Evolutionary conservation across 164 flowering plant genomes (phyloP), one percentile per base, ranked within the genome.

Genomic region (Magnolia changhungtana): DNA sequence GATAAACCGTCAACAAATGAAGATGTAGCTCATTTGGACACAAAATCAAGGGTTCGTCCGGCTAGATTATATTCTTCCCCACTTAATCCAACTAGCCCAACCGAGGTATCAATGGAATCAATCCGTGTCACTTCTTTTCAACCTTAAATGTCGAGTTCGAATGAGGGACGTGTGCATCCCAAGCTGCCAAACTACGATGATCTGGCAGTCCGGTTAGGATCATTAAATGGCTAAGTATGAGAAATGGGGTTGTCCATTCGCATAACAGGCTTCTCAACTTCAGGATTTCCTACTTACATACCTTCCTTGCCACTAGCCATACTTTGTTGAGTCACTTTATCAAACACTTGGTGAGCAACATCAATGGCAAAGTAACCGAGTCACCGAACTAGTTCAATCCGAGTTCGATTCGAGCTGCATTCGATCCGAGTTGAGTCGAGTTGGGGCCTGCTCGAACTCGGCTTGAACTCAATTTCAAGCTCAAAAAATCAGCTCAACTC

Each of bases 71-170:
- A 13, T 13, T 59, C 45, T 37, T 5, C 45, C 45, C 45, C 63
- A 19, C 63, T 59, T 13, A 13, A 59, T 3, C 18, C 4, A 19
- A 59, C 63, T 13, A 59, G 63, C n/a, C n/a, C 18, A 13, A 59
- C 63, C 3, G 19, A 59, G 63, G 63, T 59, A 59, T 59, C n/a
- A 59, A 59, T 13, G n/a, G n/a, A 19, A 59, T 19, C 63, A 13
- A 59, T 59, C n/a, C 92, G 94, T 18, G 90, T 91, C 19, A 76
- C 86, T 63, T 86, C 98, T 1, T 83, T 89, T 45, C 87, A 88
- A 76, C 87, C 90, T 0, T 86, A 85, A 1, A 73, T 77, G 23
- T 21, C 80, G 73, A 72, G 69, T 29, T 50, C 50, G 4, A 67
- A 55, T 61, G 63, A 3, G 20, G 74, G 74, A 2, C 89, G 84